phyloP scores from a whole-genome alignment of 2,329 filamentous ascomycete genomes.

The Paecilomyces variotii region DNA sequence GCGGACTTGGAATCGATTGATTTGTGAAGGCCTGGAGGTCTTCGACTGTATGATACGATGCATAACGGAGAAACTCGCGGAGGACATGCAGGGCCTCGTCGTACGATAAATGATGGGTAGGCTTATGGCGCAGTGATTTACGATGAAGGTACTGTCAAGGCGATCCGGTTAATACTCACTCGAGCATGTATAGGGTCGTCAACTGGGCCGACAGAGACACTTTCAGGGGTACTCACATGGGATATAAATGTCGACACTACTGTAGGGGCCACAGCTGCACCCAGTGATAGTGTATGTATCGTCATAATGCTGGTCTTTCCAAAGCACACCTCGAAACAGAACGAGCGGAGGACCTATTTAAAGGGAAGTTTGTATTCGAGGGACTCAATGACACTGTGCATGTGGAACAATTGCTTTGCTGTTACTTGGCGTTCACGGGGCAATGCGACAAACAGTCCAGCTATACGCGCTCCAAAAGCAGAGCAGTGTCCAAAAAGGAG shows the following conservation, averaged over 20 bases:
- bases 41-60: slow-evolving; percentile 84
- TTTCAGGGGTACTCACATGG: slow-evolving; percentile 54
- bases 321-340: background rate
- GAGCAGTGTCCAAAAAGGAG: background rate
- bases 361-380: background rate
- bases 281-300: slow-evolving; percentile 63
- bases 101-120: slow-evolving; percentile 86
- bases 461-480: background rate
- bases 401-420: background rate
- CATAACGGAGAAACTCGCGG: slow-evolving; percentile 74
- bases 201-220: background rate
- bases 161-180: slow-evolving; percentile 3
- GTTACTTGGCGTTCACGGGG: background rate
- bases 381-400: background rate
- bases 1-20: slow-evolving; percentile 83
- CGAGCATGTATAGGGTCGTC: background rate
- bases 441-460: background rate
- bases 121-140: slow-evolving; percentile 65
- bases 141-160: slow-evolving; percentile 67
- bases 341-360: background rate
- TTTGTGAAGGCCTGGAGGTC: slow-evolving; percentile 85
- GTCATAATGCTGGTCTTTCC: background rate
- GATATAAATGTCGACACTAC: slow-evolving; percentile 79
- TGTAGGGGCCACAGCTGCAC: slow-evolving; percentile 76
- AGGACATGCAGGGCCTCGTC: slow-evolving; percentile 86